Conservation (phyloP, 2,329 filamentous ascomycete genomes). For the Chaetomium globosum region DNA sequence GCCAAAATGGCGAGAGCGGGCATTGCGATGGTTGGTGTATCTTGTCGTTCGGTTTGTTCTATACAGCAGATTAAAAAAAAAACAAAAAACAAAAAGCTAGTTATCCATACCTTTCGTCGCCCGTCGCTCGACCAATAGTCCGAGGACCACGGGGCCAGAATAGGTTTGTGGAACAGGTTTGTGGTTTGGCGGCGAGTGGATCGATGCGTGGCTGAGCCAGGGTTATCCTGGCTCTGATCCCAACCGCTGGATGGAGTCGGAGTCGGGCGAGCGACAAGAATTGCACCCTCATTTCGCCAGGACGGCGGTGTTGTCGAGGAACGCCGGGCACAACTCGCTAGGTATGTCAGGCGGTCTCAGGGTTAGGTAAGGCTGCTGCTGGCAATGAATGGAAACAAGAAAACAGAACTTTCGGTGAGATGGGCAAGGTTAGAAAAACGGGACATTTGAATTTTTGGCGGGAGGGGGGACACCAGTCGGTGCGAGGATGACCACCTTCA, state of each 20-base stretch:
- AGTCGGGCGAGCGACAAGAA: conserved; percentile 3
- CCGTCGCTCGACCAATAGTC: neutral
- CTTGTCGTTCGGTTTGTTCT: neutral
- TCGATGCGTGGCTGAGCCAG: conserved; percentile 6
- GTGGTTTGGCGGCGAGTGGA: neutral
- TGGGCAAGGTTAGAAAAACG: neutral
- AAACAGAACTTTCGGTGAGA: too few species aligned
- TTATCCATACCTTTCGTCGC: neutral
- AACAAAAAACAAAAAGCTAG: neutral
- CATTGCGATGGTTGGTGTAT: neutral
- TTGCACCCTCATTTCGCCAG: conserved; percentile 7
- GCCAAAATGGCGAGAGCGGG: neutral
- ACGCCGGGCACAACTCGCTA: neutral
- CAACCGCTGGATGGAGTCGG: neutral
- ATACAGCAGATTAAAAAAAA: neutral
- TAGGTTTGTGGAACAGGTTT: neutral
- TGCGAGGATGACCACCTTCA: neutral
- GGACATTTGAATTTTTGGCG: neutral
- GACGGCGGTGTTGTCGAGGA: neutral
- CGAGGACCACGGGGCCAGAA: neutral
- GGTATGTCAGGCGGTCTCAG: neutral
- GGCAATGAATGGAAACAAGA: neutral
- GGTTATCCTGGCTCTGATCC: conserved; percentile 11
- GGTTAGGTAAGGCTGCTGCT: neutral
- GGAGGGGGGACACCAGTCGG: neutral